Base-by-base conservation (phyloP, 495 filamentous ascomycete genomes). In the Penicillium fimorum region DNA sequence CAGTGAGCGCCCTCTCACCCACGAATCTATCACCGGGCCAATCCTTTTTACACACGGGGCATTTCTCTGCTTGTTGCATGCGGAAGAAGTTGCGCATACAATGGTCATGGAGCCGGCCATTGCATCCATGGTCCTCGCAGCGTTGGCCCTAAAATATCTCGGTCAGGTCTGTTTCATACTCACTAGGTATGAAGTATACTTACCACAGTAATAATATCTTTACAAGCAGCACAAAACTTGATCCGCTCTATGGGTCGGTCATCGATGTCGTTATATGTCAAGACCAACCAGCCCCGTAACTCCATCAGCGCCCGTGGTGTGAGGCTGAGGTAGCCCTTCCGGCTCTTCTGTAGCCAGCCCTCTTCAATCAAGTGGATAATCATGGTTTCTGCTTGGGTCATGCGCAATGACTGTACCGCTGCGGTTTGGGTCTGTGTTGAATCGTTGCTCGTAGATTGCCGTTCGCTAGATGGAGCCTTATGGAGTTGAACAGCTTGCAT, bases 221-320 rank as follows among this genome's bases (percentile, higher is more conserved):
- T 89, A 69, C 94, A 98, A 2, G 88, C 90, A 67, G 86, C 81
- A 72, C 94, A 98, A 56, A 85, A 83, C 82, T 94, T 96, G 67
- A 98, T 88, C 57, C 81, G 81, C 60, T 88, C 58, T 12, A 64
- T 58, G 17, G 58, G 61, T 42, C 65, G 73, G 1, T 69, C 73
- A 22, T 67, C 69, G 1, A 79, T 69, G 58, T 91, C 86, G 69
- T 97, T 97, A 63, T 96, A 98, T 50, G 86, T 89, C 46, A 85
- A 84, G 17, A 88, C 75, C 46, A 98, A 79, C 86, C 92, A 97
- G 10, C 78, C 75, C 47, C 86, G 77, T 56, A 98, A 76, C 76
- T 98, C 94, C 77, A 96, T 84, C 66, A 98, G 72, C 3, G 85
- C 88, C 1, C 93, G 80, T 13, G 90, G 77, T 49, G 83, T 85